A percentile compares a stretch with the other conserved stretches of the same genome.
These are phyloP conservation scores for Nakaseomyces delphensis DNA, from an alignment of 1,139 yeast genomes.

Conservation along the genomic window DNA sequence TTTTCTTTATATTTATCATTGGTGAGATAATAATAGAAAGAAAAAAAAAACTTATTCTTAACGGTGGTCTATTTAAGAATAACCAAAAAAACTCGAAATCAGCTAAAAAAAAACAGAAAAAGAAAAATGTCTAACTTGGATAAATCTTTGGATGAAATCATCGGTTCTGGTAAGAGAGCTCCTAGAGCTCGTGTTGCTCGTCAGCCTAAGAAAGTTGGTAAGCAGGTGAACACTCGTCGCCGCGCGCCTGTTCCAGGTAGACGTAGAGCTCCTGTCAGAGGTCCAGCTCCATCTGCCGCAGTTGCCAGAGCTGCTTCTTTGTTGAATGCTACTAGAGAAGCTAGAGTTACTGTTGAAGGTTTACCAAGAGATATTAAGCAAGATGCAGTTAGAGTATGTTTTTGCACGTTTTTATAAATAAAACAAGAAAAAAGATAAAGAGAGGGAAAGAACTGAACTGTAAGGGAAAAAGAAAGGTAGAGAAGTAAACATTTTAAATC, in stretches of 20 bases:
- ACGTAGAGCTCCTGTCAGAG: constrained; percentile 22
- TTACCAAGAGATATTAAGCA: constrained; percentile 72
- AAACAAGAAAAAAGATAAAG: neutral
- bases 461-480: too few relatives aligned
- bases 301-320: constrained; percentile 37
- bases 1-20: too few relatives aligned
- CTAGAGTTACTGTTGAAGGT: constrained; percentile 67
- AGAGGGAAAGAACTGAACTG: neutral
- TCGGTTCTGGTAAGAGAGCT: constrained; percentile 48
- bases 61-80: constrained; percentile 5
- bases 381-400: constrained; percentile 77
- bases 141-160: constrained; percentile 92
- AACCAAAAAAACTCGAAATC: constrained; percentile 3
- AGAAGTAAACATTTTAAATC: too few relatives aligned
- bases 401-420: neutral
- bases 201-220: constrained; percentile 26
- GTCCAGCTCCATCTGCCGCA: constrained; percentile 22
- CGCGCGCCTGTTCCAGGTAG: constrained; percentile 19
- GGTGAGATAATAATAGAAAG: neutral
- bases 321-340: constrained; percentile 51
- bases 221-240: constrained; percentile 25
- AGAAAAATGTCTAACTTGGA: constrained; percentile 61
- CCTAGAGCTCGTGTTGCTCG: constrained; percentile 32
- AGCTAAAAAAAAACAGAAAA: neutral
- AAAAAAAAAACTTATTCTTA: constrained; percentile 5